A percentile compares a stretch with the other conserved stretches of the same genome.
Conservation (phyloP, 2,329 filamentous ascomycete genomes). For the Cytospora leucostoma region DNA sequence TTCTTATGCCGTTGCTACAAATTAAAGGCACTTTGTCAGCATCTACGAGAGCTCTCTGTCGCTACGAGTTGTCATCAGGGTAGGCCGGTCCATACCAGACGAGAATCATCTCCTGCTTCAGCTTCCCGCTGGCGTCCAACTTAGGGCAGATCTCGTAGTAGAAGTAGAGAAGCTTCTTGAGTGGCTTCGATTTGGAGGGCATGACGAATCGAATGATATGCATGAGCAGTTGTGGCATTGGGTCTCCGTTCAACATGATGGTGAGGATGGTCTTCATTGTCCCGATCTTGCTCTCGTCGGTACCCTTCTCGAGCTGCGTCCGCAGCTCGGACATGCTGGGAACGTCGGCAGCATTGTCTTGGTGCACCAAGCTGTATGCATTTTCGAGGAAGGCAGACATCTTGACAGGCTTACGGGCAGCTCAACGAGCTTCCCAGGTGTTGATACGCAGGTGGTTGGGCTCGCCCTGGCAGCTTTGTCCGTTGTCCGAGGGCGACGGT, state of each 20-base stretch:
- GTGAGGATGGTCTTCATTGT: constrained; percentile 96
- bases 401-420: constrained; percentile 42
- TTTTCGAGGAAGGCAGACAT: constrained; percentile 96
- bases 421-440: constrained; percentile 22
- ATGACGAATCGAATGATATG: constrained; percentile 99
- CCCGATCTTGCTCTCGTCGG: constrained; percentile 87
- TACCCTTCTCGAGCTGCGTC: constrained; percentile 90
- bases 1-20: constrained; percentile 89
- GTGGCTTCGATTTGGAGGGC: constrained; percentile 92
- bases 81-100: constrained; percentile 70
- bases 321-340: constrained; percentile 89
- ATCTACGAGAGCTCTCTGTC: constrained; percentile 3
- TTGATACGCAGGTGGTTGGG: constrained; percentile 14
- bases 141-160: constrained; percentile 99
- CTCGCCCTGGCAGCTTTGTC: not conserved
- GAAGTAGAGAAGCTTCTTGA: constrained; percentile 98
- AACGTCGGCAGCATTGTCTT: constrained; percentile 94
- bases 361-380: constrained; percentile 94
- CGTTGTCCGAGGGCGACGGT: constrained; percentile 6
- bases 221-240: constrained; percentile 95
- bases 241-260: constrained; percentile 96
- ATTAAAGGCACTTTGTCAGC: constrained; percentile 32
- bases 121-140: constrained; percentile 84
- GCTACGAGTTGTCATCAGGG: not conserved
- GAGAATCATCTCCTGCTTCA: constrained; percentile 99